phyloP scores from a whole-genome alignment of 768 basidiomycete species.

The Nidularia sp. region DNA sequence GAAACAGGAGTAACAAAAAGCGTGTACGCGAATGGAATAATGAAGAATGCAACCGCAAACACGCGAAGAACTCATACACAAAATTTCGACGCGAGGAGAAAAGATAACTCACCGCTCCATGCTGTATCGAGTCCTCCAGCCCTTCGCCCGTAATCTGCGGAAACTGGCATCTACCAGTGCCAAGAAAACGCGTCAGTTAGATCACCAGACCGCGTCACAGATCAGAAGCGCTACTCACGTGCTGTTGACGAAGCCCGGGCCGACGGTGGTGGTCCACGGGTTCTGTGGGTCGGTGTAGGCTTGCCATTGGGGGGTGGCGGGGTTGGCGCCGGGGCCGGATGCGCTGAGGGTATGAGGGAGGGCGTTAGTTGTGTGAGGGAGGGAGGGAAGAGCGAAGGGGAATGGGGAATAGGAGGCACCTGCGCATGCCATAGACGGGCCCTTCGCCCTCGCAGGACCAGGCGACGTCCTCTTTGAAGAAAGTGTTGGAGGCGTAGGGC shows the following conservation, averaged over 20 bases:
- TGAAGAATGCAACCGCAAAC: too few species aligned
- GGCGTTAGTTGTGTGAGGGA: too few species aligned
- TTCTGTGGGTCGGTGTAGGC: constrained; percentile 30
- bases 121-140: constrained; percentile 36
- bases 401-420: constrained; percentile 12
- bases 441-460: constrained; percentile 43
- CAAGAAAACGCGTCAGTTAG: neutral
- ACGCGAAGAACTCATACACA: too few species aligned
- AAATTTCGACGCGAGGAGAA: too few species aligned
- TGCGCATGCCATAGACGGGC: constrained; percentile 25
- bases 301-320: constrained; percentile 33
- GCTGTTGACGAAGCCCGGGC: constrained; percentile 39
- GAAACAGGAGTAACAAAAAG: too few species aligned
- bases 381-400: neutral
- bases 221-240: constrained; percentile 22
- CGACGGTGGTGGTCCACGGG: constrained; percentile 36
- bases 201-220: neutral
- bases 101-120: constrained; percentile 24
- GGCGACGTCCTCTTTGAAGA: constrained; percentile 40
- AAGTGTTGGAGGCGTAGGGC: constrained; percentile 46
- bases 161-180: constrained; percentile 35
- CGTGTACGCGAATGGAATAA: too few species aligned
- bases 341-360: constrained; percentile 12
- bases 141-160: constrained; percentile 45
- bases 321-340: neutral